A percentile compares a stretch with the other conserved stretches of the same genome.
Conservation (phyloP, 768 basidiomycete species). For the Trametes meyenii region DNA sequence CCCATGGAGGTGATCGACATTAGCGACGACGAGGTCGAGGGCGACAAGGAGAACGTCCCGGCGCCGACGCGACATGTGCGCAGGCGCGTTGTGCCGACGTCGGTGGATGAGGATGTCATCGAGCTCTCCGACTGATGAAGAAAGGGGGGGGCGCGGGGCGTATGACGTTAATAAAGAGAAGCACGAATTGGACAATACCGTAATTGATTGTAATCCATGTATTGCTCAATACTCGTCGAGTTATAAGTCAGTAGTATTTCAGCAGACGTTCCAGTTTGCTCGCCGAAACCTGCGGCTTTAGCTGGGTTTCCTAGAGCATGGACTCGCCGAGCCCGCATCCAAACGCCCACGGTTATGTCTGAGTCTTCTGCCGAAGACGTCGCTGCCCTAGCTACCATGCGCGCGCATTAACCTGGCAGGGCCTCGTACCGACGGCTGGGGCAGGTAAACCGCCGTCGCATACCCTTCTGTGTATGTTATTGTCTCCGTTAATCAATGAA, state of each 20-base stretch:
- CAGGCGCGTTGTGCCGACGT: slow-evolving; percentile 35
- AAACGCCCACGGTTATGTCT: no score
- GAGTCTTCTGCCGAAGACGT: no score
- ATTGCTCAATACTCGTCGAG: background rate
- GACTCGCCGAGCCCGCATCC: no score
- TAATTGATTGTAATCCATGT: background rate
- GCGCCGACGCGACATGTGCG: slow-evolving; percentile 54
- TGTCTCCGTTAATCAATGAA: no score
- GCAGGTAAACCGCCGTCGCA: background rate
- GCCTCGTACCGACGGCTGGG: background rate
- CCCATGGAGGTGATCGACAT: slow-evolving; percentile 39
- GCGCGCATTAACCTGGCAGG: no score
- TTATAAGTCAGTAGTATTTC: no score
- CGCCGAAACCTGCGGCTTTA: no score
- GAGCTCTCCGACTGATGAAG: slow-evolving; percentile 51
- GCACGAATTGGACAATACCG: background rate
- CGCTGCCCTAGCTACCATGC: no score
- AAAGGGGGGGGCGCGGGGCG: background rate
- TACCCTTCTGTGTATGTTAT: slow-evolving; percentile 7
- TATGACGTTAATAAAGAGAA: background rate
- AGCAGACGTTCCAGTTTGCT: no score
- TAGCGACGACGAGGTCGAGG: slow-evolving; percentile 49
- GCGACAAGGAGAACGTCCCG: slow-evolving; percentile 66
- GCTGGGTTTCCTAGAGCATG: no score
- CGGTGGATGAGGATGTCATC: slow-evolving; percentile 49